Conservation (phyloP, 2,329 filamentous ascomycete genomes). For the Sclerotinia borealis region DNA sequence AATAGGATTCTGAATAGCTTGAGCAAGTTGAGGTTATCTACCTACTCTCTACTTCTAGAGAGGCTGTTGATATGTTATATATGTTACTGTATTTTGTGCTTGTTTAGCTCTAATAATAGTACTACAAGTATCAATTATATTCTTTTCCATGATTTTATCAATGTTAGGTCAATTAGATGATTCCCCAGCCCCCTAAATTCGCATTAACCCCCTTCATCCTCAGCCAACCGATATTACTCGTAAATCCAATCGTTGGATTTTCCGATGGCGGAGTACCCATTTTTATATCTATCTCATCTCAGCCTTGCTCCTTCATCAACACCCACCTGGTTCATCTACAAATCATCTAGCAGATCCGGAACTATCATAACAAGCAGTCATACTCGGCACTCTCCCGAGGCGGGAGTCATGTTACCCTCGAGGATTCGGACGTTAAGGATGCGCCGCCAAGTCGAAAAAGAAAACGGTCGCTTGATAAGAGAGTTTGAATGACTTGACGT, state of each 20-base stretch:
- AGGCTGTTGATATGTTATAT: too few relatives aligned
- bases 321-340: not conserved
- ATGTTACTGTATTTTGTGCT: too few relatives aligned
- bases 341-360: not conserved
- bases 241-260: constrained; percentile 6
- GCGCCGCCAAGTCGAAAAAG: not conserved
- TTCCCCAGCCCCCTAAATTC: constrained; percentile 4
- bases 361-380: not conserved
- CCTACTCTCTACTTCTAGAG: too few relatives aligned
- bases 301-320: not conserved
- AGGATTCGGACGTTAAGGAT: not conserved
- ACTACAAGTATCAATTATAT: too few relatives aligned
- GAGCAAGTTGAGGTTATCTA: not conserved
- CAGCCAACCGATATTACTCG: not conserved
- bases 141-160: not conserved
- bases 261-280: constrained; percentile 2
- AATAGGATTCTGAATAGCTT: too few relatives aligned
- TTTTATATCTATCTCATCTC: not conserved
- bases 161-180: not conserved
- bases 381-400: not conserved
- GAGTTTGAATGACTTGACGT: not conserved
- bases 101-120: too few relatives aligned
- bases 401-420: not conserved
- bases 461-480: constrained; percentile 1
- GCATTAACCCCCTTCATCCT: not conserved